These are phyloP conservation scores for Neurospora sublineolata DNA, from an alignment of 495 filamentous ascomycete species.

Conservation along the genomic window DNA sequence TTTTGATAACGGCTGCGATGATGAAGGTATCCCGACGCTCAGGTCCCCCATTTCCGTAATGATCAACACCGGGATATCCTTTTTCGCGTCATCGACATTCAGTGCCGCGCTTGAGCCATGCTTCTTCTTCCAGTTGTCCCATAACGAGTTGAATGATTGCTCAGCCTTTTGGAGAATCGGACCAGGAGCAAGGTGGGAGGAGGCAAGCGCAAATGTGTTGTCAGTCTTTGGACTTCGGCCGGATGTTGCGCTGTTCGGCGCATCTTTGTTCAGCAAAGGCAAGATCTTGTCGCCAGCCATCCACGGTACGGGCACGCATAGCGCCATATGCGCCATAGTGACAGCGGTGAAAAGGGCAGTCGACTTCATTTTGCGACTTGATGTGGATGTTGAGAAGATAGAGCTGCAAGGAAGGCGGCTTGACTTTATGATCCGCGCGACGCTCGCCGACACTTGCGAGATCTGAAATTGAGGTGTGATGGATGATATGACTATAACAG, in stretches of 20 bases:
- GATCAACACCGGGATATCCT: background rate
- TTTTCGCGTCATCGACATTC: background rate
- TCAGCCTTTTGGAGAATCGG: background rate
- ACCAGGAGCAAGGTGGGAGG: background rate
- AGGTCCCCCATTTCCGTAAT: slow-evolving; percentile 9
- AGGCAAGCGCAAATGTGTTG: background rate
- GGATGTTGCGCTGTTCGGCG: background rate
- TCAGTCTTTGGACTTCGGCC: background rate
- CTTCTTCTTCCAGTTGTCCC: background rate
- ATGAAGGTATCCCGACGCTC: background rate
- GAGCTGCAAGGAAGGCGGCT: background rate
- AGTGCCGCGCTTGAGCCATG: background rate
- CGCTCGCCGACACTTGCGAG: background rate
- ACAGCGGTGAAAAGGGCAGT: slow-evolving; percentile 8
- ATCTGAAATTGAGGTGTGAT: background rate
- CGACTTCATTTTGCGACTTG: slow-evolving; percentile 12
- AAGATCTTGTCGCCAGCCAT: background rate
- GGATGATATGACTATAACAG: background rate
- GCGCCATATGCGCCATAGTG: slow-evolving; percentile 7
- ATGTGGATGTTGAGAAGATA: background rate
- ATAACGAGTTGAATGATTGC: background rate
- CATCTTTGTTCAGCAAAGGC: background rate
- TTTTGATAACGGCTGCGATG: background rate
- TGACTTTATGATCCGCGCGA: background rate
- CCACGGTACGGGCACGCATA: slow-evolving; percentile 8